Conservation (phyloP, 345 rosid species). For the Salix dunnii region DNA sequence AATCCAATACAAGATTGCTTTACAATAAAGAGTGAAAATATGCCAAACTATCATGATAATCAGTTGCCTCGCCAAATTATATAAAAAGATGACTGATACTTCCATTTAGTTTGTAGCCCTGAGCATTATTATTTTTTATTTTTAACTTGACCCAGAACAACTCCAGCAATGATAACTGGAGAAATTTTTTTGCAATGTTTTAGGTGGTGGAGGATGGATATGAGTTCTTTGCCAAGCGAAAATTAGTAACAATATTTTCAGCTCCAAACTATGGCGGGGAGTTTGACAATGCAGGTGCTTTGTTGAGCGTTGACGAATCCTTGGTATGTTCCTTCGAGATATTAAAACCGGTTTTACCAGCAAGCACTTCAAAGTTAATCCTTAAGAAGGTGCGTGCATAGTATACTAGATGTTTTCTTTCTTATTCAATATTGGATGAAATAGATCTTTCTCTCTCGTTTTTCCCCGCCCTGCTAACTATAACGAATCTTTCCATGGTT, state of each 20-base stretch:
- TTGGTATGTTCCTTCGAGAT: slow-evolving; percentile 93
- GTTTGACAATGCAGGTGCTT: slow-evolving; percentile 94
- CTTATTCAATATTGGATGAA: too few species aligned
- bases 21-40: neutral
- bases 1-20: slow-evolving; percentile 1
- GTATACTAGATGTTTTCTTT: neutral
- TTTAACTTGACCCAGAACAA: neutral
- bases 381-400: slow-evolving; percentile 62
- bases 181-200: slow-evolving; percentile 11
- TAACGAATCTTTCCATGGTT: neutral
- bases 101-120: neutral
- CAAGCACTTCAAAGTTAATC: slow-evolving; percentile 29
- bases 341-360: slow-evolving; percentile 62
- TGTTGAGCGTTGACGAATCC: slow-evolving; percentile 67
- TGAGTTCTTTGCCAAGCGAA: slow-evolving; percentile 84
- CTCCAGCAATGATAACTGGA: neutral
- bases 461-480: neutral
- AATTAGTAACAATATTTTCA: slow-evolving; percentile 88
- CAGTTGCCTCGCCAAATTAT: neutral
- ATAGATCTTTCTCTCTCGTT: neutral
- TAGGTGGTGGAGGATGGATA: slow-evolving; percentile 99
- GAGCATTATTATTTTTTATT: neutral
- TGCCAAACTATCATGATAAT: neutral
- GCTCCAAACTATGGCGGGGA: slow-evolving; percentile 99
- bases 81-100: slow-evolving; percentile 1